phyloP scores from a whole-genome alignment of 2,329 filamentous ascomycete species.

The Botrytis fabae region DNA sequence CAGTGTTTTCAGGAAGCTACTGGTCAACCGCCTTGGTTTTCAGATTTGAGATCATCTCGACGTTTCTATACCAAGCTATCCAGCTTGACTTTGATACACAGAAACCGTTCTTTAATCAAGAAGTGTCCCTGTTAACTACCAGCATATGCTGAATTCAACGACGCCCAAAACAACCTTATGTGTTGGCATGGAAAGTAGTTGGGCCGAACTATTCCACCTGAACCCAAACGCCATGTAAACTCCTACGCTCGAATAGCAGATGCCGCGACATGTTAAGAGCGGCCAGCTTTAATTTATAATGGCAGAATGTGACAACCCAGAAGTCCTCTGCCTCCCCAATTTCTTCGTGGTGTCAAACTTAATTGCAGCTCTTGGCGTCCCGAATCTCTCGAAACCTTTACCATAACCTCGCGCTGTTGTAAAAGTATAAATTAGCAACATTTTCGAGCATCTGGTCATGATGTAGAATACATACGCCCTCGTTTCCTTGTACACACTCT shows the following conservation, averaged over 20 bases:
- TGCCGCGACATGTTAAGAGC: not conserved
- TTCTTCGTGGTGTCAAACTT: conserved; percentile 69
- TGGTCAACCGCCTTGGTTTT: not conserved
- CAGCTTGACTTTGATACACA: not conserved
- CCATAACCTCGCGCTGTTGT: conserved; percentile 64
- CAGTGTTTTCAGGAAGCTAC: not conserved
- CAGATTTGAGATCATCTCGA: not conserved
- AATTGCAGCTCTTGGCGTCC: conserved; percentile 61
- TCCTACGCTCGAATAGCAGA: conserved; percentile 24
- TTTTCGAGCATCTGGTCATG: not conserved
- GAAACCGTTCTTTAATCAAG: not conserved
- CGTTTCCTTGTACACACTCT: conserved; percentile 86
- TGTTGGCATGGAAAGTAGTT: not conserved
- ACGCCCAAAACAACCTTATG: conserved; percentile 2
- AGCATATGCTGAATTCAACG: not conserved
- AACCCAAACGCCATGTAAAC: conserved; percentile 30
- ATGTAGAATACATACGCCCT: conserved; percentile 65
- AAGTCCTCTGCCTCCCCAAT: conserved; percentile 89
- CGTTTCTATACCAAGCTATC: not conserved
- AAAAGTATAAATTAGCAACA: conserved; percentile 2
- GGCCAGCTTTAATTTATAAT: conserved; percentile 51
- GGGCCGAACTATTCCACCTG: not conserved
- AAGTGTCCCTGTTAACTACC: not conserved
- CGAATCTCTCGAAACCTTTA: conserved; percentile 59
- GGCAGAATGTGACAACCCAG: conserved; percentile 89